A percentile compares a stretch with the other conserved stretches of the same genome.
These are phyloP conservation scores for Auriculariales sp. DNA, from an alignment of 768 basidiomycete species.

Conservation along the genomic window DNA sequence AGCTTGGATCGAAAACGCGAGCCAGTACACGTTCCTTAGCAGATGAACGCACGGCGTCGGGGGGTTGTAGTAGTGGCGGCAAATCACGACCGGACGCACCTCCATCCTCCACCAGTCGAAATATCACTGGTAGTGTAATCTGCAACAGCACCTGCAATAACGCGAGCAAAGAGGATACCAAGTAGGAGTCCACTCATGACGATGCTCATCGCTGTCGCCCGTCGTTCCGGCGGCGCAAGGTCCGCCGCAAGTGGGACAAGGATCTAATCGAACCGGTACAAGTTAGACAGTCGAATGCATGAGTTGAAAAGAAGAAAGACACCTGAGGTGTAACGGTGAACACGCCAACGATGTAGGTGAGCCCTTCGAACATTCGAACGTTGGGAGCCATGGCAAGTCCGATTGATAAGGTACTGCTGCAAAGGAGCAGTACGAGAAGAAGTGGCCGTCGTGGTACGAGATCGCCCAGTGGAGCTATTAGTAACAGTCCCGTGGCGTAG, in stretches of 20 bases:
- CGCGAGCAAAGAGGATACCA: constrained; percentile 60
- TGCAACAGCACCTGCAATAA: constrained; percentile 61
- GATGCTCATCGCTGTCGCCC: constrained; percentile 64
- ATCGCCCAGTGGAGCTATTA: constrained; percentile 75
- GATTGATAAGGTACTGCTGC: constrained; percentile 47
- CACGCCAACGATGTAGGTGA: constrained; percentile 60
- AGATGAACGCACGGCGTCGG: too few relatives aligned
- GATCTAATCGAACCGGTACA: constrained; percentile 37
- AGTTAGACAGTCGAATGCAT: neutral
- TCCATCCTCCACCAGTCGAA: too few relatives aligned
- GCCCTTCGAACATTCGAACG: constrained; percentile 43
- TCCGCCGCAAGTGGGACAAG: constrained; percentile 68
- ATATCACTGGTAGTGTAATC: too few relatives aligned
- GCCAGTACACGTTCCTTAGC: constrained; percentile 69
- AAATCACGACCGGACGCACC: too few relatives aligned
- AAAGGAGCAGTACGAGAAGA: constrained; percentile 38
- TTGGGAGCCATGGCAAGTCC: constrained; percentile 51
- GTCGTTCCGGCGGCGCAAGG: constrained; percentile 56
- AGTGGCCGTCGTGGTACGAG: constrained; percentile 63
- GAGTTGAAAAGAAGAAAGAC: neutral
- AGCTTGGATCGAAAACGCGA: constrained; percentile 57
- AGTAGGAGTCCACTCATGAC: constrained; percentile 34
- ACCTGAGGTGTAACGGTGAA: constrained; percentile 42
- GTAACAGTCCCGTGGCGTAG: constrained; percentile 56
- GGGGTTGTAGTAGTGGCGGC: too few relatives aligned